Evolutionary conservation across 768 basidiomycete species (phyloP), one percentile per base, ranked within the genome.

Genomic region (Suillus cothurnatus): DNA sequence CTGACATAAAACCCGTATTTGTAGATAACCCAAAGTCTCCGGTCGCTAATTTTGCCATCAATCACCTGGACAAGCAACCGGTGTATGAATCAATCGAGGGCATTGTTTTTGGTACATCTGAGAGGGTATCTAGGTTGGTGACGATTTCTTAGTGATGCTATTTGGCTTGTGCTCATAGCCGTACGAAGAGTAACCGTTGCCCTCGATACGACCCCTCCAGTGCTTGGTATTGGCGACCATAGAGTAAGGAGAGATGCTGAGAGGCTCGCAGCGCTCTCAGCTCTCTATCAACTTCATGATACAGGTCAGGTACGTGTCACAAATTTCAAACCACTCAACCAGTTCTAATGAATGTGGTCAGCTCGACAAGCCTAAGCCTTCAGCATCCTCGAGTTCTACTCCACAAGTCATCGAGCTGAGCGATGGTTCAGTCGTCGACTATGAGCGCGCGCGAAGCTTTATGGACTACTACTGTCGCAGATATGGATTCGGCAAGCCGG

Each of bases 391-490:
- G 23, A 14, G 32, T 0, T 64, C 68, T 14, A 61, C 65, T 36
- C 63, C 68, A 8, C 61, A 66, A 2, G 72, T 75, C 19, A 79
- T 79, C 38, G 73, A 70, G 8, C 72, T 95, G 14, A 85, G 88
- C 3, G 90, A 94, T 71, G 87, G 88, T 31, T 82, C 86, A 14
- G 71, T 77, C 26, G 84, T 95, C 67, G 79, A 79, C 8, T 89
- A 89, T 60, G 92, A 93, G 61, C 84, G 84, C 61, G 94, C 94
- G 4, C 87, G 90, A 58, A 87, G 85, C 66, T 98, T 98, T 81
- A 95, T 97, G 90, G 95, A 96, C 68, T 98, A 92, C 75, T 98
- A 98, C 71, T 97, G 95, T 73, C 85, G 88, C 53, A 83, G 87
- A 41, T 97, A 88, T 74, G 79, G 80, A 31, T 95, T 95, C 71